Conservation (phyloP, 2,329 filamentous ascomycete genomes). For the Coniella lustricola region DNA sequence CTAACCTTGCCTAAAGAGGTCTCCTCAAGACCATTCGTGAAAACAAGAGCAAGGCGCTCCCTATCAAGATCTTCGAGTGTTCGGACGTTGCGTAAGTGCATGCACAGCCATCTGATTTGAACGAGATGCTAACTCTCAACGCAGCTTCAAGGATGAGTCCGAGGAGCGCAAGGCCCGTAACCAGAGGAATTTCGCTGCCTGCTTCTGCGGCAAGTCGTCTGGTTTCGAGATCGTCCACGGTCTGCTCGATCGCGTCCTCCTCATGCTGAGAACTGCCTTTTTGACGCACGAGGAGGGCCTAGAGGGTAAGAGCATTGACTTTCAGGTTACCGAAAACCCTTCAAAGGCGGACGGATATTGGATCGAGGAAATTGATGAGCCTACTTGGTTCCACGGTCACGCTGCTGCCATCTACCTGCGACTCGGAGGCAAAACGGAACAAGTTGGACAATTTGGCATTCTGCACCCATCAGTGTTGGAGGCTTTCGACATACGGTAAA, state of each 20-base stretch:
- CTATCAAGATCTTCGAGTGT: slow-evolving; percentile 88
- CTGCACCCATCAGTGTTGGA: slow-evolving; percentile 88
- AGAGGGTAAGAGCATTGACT: slow-evolving; percentile 41
- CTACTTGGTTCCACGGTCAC: slow-evolving; percentile 87
- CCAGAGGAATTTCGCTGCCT: slow-evolving; percentile 91
- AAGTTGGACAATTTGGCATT: slow-evolving; percentile 88
- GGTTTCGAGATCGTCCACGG: slow-evolving; percentile 97
- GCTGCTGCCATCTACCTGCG: slow-evolving; percentile 78
- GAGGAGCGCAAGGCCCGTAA: slow-evolving; percentile 84
- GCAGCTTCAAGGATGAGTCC: slow-evolving; percentile 67
- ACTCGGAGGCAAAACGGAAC: slow-evolving; percentile 62
- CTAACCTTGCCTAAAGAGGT: slow-evolving; percentile 46
- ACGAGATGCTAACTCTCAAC: not conserved
- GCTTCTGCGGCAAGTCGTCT: slow-evolving; percentile 87
- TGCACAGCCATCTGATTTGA: no score
- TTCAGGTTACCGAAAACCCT: slow-evolving; percentile 46
- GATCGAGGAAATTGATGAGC: slow-evolving; percentile 86
- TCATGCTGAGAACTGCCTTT: slow-evolving; percentile 84
- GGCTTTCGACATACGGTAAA: slow-evolving; percentile 80
- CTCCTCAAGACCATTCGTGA: slow-evolving; percentile 89
- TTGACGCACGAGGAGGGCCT: slow-evolving; percentile 68
- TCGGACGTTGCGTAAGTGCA: slow-evolving; percentile 62
- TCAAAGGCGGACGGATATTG: slow-evolving; percentile 71
- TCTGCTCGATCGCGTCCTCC: slow-evolving; percentile 81
- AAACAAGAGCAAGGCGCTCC: slow-evolving; percentile 82